These are phyloP conservation scores for Metarhizium robertsii DNA, from an alignment of 2,329 filamentous ascomycete genomes.

Conservation along the genomic window DNA sequence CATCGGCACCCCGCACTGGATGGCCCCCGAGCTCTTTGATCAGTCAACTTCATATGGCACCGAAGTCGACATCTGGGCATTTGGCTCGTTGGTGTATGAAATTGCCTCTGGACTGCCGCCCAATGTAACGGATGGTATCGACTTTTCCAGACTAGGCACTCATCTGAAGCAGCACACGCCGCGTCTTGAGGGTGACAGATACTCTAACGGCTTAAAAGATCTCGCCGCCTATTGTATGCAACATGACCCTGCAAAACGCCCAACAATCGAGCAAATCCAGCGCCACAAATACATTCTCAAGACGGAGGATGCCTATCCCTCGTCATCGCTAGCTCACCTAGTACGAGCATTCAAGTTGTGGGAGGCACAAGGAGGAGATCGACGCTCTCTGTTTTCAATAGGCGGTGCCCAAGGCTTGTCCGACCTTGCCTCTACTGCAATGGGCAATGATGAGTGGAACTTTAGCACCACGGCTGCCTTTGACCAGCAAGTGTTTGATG, in stretches of 20 bases:
- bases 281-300: conserved; percentile 59
- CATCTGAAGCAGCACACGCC: conserved; percentile 55
- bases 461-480: conserved; percentile 59
- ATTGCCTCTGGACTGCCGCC: conserved; percentile 72
- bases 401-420: conserved; percentile 48
- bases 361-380: conserved; percentile 64
- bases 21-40: conserved; percentile 72
- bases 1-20: conserved; percentile 78
- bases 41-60: conserved; percentile 56
- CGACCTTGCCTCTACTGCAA: conserved; percentile 32
- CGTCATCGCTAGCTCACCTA: conserved; percentile 51
- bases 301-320: conserved; percentile 54
- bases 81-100: conserved; percentile 72
- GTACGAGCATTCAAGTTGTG: conserved; percentile 66
- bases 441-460: conserved; percentile 55
- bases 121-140: conserved; percentile 47
- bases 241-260: conserved; percentile 57
- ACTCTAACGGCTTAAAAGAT: conserved; percentile 58
- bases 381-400: conserved; percentile 53
- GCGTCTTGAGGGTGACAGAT: conserved; percentile 60
- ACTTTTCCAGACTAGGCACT: conserved; percentile 40
- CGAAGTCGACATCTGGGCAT: conserved; percentile 77
- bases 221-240: conserved; percentile 67
- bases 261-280: conserved; percentile 60
- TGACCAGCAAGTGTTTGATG: conserved; percentile 45